phyloP scores from a whole-genome alignment of 2,329 filamentous ascomycete genomes.

The Alternaria arborescens region DNA sequence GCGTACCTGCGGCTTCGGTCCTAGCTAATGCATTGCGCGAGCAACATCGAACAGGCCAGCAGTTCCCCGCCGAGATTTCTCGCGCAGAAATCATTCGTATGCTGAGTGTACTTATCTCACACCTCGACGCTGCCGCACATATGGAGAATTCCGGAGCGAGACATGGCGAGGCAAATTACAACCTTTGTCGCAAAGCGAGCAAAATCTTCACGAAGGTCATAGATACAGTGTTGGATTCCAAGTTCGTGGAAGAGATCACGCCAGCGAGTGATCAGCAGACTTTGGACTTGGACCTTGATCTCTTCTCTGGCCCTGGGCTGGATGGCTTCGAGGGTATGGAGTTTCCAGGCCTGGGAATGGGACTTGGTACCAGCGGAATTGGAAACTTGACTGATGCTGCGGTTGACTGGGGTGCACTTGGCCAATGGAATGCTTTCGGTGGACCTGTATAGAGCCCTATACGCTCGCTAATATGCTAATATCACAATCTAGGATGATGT shows the following conservation, averaged over 20 bases:
- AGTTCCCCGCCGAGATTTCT: slow-evolving; percentile 46
- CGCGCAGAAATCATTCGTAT: slow-evolving; percentile 51
- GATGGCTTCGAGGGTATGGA: slow-evolving; percentile 44
- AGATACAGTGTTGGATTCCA: slow-evolving; percentile 41
- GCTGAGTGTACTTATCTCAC: slow-evolving; percentile 51
- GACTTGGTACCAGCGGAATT: slow-evolving; percentile 17
- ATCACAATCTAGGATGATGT: slow-evolving; percentile 1
- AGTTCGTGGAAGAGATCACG: slow-evolving; percentile 22
- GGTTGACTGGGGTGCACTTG: slow-evolving; percentile 38
- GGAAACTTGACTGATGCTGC: slow-evolving; percentile 6
- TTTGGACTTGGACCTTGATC: slow-evolving; percentile 30
- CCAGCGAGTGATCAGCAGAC: slow-evolving; percentile 21
- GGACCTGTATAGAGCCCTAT: not conserved
- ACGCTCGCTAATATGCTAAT: not conserved
- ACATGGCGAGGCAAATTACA: slow-evolving; percentile 48
- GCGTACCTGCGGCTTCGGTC: slow-evolving; percentile 40
- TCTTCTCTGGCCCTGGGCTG: slow-evolving; percentile 37
- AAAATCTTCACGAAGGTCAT: slow-evolving; percentile 43
- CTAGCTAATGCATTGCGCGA: slow-evolving; percentile 42
- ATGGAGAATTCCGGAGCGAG: slow-evolving; percentile 42
- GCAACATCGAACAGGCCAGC: slow-evolving; percentile 34
- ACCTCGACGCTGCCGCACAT: slow-evolving; percentile 47
- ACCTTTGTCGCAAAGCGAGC: slow-evolving; percentile 42
- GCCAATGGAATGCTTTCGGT: slow-evolving; percentile 37
- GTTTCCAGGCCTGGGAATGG: slow-evolving; percentile 29